Evolutionary conservation across 208 protist species (phyloP).

Genomic region (Vickermania ingenoplastis): DNA sequence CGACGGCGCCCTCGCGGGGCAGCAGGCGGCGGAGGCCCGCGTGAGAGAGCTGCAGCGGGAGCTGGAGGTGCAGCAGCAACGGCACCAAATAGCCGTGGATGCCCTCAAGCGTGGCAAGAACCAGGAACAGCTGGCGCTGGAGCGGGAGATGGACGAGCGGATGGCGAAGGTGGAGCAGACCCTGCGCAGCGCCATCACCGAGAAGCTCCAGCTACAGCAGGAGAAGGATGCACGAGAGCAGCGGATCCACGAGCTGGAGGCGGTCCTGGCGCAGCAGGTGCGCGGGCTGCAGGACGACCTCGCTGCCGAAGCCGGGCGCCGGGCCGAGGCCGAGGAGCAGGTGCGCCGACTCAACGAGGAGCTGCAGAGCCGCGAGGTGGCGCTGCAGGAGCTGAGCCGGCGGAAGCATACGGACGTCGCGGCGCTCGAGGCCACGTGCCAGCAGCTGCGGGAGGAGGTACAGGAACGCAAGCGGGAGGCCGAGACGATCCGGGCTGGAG

Average conservation of each 20-base stretch:
- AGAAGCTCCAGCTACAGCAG: not conserved
- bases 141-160: not conserved
- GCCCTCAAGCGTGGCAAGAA: not conserved
- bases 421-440: not conserved
- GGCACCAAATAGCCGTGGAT: not conserved
- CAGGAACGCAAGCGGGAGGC: not conserved
- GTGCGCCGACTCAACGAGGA: conserved; percentile 15
- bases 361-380: not conserved
- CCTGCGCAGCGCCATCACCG: conserved; percentile 3
- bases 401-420: not conserved
- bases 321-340: conserved; percentile 17
- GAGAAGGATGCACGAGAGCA: conserved; percentile 3
- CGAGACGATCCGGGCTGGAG: not conserved
- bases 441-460: not conserved
- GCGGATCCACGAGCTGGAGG: conserved; percentile 8
- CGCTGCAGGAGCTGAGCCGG: not conserved
- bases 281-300: not conserved
- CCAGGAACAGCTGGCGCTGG: not conserved
- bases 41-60: conserved; percentile 12
- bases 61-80: conserved; percentile 17
- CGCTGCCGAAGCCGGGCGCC: not conserved
- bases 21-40: conserved; percentile 7
- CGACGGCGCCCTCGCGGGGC: conserved; percentile 19
- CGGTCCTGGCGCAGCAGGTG: not conserved
- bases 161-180: conserved; percentile 1